phyloP scores from a whole-genome alignment of 108 stramenopile genomes.

The Mediolabrus comicus region DNA sequence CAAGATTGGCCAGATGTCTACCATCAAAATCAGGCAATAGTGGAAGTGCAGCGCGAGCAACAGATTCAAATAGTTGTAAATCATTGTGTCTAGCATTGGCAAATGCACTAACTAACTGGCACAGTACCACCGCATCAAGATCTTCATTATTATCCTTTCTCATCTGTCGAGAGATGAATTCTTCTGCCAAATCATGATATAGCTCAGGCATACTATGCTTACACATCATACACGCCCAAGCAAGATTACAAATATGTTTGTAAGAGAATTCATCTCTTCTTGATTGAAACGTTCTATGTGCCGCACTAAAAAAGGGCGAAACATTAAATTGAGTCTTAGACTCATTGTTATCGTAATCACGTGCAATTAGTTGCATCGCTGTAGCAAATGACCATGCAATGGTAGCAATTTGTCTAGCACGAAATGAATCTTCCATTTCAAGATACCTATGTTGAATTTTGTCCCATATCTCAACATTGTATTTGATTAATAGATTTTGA shows the following conservation, averaged over 20 bases:
- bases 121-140: constrained; percentile 22
- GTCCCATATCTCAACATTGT: neutral
- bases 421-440: neutral
- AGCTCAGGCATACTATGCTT: constrained; percentile 1
- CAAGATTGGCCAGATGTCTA: constrained; percentile 25
- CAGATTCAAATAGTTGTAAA: constrained; percentile 7
- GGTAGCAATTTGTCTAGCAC: constrained; percentile 20
- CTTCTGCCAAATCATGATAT: constrained; percentile 15
- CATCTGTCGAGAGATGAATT: constrained; percentile 13
- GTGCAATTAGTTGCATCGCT: neutral
- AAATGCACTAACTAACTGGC: constrained; percentile 30
- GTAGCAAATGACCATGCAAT: constrained; percentile 34
- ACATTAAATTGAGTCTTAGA: too few species aligned
- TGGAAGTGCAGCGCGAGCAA: constrained; percentile 20
- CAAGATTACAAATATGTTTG: constrained; percentile 25
- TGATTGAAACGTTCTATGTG: neutral
- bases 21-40: constrained; percentile 15
- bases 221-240: constrained; percentile 41
- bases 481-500: neutral
- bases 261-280: constrained; percentile 8
- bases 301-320: constrained; percentile 14
- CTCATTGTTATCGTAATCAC: neutral
- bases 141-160: neutral
- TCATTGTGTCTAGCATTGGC: constrained; percentile 32
- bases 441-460: neutral